Percentiles rank a stretch among this genome's conserved stretches.
phyloP scores from a whole-genome alignment of 2,329 filamentous ascomycete genomes.

The Pyrenochaeta sp. region DNA sequence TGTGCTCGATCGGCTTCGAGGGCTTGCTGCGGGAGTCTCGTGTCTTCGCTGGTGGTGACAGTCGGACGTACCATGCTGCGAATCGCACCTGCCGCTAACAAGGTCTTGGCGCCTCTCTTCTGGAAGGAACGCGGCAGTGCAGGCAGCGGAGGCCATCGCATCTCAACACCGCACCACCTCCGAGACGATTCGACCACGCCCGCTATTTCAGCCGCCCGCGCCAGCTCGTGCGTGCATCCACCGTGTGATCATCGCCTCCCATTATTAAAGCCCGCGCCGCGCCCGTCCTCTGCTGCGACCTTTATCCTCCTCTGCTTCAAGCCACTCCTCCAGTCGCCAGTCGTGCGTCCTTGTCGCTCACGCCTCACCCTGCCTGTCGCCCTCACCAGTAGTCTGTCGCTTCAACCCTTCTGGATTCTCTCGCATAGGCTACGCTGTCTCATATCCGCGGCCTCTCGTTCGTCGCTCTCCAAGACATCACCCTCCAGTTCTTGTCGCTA shows the following conservation, averaged over 20 bases:
- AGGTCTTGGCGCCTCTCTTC: constrained; percentile 1
- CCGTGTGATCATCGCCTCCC: constrained; percentile 13
- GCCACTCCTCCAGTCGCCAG: constrained; percentile 1
- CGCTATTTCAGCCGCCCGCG: constrained; percentile 17
- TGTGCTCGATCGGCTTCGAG: constrained; percentile 13
- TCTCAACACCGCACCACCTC: constrained; percentile 17
- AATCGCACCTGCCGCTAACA: constrained; percentile 4
- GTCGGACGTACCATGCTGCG: constrained; percentile 2
- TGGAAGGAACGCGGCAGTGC: constrained; percentile 6
- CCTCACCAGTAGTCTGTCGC: constrained; percentile 20
- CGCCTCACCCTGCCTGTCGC: neutral
- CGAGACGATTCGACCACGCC: constrained; percentile 5
- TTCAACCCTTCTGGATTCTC: constrained; percentile 10
- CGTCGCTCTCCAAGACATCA: constrained; percentile 10
- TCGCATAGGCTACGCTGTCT: constrained; percentile 7
- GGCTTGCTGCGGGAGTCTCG: constrained; percentile 6
- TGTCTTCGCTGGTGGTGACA: constrained; percentile 2
- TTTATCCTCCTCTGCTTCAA: neutral
- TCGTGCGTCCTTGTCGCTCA: constrained; percentile 5
- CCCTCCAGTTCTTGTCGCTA: constrained; percentile 8
- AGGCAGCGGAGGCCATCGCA: constrained; percentile 9
- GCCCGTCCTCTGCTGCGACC: constrained; percentile 1
- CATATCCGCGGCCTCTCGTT: constrained; percentile 11
- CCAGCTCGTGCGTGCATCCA: constrained; percentile 21
- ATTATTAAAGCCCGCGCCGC: constrained; percentile 28